A percentile compares a stretch with the other conserved stretches of the same genome.
These are phyloP conservation scores for Aristolochia californica DNA, from an alignment of 164 flowering plant genomes.

Conservation along the genomic window DNA sequence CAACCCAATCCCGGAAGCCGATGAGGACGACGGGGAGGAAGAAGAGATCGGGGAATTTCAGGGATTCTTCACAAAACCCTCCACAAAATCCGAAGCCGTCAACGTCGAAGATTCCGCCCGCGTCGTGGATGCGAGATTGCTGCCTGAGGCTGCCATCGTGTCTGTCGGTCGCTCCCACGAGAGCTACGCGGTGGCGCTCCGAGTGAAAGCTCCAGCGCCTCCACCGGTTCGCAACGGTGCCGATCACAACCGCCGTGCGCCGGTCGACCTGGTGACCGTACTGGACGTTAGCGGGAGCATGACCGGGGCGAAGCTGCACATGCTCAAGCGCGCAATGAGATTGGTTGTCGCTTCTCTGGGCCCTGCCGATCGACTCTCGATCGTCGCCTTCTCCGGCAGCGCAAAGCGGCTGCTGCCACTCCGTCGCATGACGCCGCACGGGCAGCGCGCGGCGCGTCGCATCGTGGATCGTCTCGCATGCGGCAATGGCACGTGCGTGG, in stretches of 20 bases:
- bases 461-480: constrained; percentile 55
- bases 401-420: constrained; percentile 56
- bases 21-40: constrained; percentile 31
- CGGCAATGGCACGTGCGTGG: constrained; percentile 51
- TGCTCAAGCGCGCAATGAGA: constrained; percentile 60
- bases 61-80: constrained; percentile 58
- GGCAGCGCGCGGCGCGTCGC: constrained; percentile 58
- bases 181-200: constrained; percentile 59
- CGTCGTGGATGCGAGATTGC: constrained; percentile 35
- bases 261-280: constrained; percentile 74
- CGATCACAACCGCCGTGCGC: constrained; percentile 37
- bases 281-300: constrained; percentile 54
- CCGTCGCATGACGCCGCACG: constrained; percentile 59
- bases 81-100: constrained; percentile 12
- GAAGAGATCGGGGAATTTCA: constrained; percentile 50
- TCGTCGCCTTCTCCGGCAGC: constrained; percentile 50
- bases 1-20: constrained; percentile 55
- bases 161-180: constrained; percentile 40
- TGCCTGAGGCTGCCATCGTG: constrained; percentile 59
- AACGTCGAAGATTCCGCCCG: constrained; percentile 5
- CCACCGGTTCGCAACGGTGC: constrained; percentile 27
- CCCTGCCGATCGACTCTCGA: constrained; percentile 67
- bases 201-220: constrained; percentile 48
- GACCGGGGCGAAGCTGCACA: constrained; percentile 34
- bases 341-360: constrained; percentile 52